Base-by-base conservation (phyloP, 1,284 basidiomycete species). In the Bothia castanella region DNA sequence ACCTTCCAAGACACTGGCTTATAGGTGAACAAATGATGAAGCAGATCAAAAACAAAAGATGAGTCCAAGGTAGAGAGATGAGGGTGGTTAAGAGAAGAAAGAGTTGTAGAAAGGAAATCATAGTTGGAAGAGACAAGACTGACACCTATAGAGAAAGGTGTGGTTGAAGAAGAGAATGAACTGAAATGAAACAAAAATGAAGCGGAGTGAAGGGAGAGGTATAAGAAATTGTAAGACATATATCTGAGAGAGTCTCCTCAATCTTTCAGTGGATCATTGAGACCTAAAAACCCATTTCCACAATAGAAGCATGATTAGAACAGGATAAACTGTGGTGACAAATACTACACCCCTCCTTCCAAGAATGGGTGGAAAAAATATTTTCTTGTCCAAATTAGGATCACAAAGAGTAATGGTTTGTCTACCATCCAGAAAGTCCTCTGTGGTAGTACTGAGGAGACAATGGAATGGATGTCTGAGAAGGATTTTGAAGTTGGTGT, bases 241-340 rank as follows among this genome's bases (percentile, higher is more conserved):
- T 16, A 34, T n/a, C n/a, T n/a, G 14, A 13, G 8, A 16, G 32
- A 3, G 9, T 17, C n/a, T 35, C n/a, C 35, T 9, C 9, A 11
- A 8, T 17, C 19, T 36, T 2, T 17, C 4, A 17, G 27, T 7
- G 11, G 36, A 51, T 54, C 39, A 54, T 54, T 5, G 12, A 52
- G 2, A 9, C 12, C 5, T 40, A 49, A 55, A 55, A 55, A 49
- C 21, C 46, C 49, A 52, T 39, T 9, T 52, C 21, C 1, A 51
- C n/a, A 0, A 44, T 16, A 5, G n/a, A 23, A 14, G 3, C 35
- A 1, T 0, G 42, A 8, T 54, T 38, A 4, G 4, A 12, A 12
- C 32, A 36, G 8, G 19, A 4, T 1, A 10, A 6, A 42, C 1
- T 10, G 3, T 9, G 0, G 2, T 9, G 2, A 10, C 37, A 48